Conservation (phyloP, 2,329 filamentous ascomycete species). For the Colletotrichum karsti region DNA sequence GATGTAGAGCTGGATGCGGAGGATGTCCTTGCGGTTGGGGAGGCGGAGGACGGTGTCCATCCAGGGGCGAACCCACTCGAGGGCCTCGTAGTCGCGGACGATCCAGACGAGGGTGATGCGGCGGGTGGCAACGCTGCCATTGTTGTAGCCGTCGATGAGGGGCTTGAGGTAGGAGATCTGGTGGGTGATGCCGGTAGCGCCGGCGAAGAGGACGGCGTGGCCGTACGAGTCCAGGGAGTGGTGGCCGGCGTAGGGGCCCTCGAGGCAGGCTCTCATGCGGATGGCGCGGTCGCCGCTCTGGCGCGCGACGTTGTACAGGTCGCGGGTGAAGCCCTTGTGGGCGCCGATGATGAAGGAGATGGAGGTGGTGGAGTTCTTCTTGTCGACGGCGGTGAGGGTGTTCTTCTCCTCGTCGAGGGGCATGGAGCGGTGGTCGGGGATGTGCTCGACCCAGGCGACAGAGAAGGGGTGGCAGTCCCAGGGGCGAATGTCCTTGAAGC, state of each 20-base stretch:
- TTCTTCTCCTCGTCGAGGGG: conserved; percentile 45
- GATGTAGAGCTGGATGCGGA: conserved; percentile 89
- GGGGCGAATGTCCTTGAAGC: conserved; percentile 70
- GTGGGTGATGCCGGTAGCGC: conserved; percentile 94
- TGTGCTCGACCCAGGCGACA: conserved; percentile 76
- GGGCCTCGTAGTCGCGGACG: conserved; percentile 85
- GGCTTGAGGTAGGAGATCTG: conserved; percentile 89
- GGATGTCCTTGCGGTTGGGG: conserved; percentile 81
- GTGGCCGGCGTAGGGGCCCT: conserved; percentile 88
- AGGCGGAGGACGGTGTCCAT: conserved; percentile 79
- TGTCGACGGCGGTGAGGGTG: conserved; percentile 43
- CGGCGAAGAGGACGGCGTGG: conserved; percentile 88
- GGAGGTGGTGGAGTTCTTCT: conserved; percentile 55
- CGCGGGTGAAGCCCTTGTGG: conserved; percentile 87
- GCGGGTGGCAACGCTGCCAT: conserved; percentile 80
- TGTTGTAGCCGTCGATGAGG: conserved; percentile 73
- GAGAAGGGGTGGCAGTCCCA: conserved; percentile 85
- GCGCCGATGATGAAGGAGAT: conserved; percentile 89
- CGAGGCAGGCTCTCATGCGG: conserved; percentile 76
- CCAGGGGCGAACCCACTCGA: conserved; percentile 95
- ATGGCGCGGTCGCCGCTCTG: conserved; percentile 61
- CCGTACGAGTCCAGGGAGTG: conserved; percentile 92
- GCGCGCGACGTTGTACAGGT: conserved; percentile 76
- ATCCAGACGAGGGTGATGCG: conserved; percentile 90
- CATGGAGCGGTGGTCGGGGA: conserved; percentile 47